Evolutionary conservation across 1,284 basidiomycete genomes (phyloP), one percentile per base, ranked within the genome.

Genomic region (Malassezia psittaci): DNA sequence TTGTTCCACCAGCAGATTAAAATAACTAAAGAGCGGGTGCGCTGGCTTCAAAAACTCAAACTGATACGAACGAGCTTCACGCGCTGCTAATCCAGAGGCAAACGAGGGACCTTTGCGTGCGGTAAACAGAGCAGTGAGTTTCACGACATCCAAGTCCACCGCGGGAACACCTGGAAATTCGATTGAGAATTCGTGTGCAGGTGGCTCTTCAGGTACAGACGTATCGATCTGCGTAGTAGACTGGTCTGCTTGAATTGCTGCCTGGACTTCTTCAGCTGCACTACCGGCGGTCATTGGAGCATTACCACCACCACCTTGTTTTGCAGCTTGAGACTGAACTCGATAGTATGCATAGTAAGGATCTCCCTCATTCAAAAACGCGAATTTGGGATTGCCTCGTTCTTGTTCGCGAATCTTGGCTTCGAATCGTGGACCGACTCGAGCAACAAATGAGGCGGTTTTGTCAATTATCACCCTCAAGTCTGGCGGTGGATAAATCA

Each of bases 1-100:
- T 75, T 94, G 90, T 72, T 96, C 90, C 59, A 96, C 90, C 76
- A 96, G 83, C 18, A 87, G 83, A 77, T 98, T 96, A 79, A 96
- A 99, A 78, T 88, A 93, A 49, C 86, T 85, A 70, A 93, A 98
- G 34, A 98, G 83, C 13, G 91, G 96, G 75, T 96, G 93, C 1
- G 84, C 88, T 3, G 93, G 94, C 43, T 89, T 83, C 48, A 99
- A 80, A 76, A 99, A 99, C 75, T 96, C 94, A 71, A 98, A 99
- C 70, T 98, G 93, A 74, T 89, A 94, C 77, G 96, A 98, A 36
- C 88, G 83, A 15, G 86, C 86, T 78, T 99, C 94, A 48, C 85
- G 82, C n/a, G 83, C 79, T 5, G 88, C 88, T 24, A 99, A 83
- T 8, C 85, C 81, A 5, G 84, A 82, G 12, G 96, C 83, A 78